A percentile compares a stretch with the other conserved stretches of the same genome.
phyloP scores from a whole-genome alignment of 2,329 filamentous ascomycete species.

The Clarireedia monteithiana region DNA sequence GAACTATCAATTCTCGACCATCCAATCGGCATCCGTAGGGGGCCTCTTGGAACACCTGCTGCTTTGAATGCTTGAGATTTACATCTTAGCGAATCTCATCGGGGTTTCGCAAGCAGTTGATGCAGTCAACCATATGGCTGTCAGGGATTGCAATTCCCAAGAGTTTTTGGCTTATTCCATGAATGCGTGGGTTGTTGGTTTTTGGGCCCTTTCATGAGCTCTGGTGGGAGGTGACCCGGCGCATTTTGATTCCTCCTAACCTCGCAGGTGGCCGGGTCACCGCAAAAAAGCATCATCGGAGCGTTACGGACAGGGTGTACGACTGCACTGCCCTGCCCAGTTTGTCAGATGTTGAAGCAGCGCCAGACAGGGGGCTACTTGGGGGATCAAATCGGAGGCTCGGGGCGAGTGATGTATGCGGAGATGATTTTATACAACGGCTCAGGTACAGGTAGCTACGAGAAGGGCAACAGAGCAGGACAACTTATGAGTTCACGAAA shows the following conservation, averaged over 20 bases:
- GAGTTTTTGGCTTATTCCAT: not conserved
- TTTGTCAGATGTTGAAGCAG: constrained; percentile 1
- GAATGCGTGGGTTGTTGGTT: too few species aligned
- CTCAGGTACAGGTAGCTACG: too few species aligned
- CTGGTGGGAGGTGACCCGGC: too few species aligned
- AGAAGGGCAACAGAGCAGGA: too few species aligned
- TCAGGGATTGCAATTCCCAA: not conserved
- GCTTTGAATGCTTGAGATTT: constrained; percentile 15
- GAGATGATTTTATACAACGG: too few species aligned
- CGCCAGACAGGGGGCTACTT: constrained; percentile 1
- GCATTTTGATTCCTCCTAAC: too few species aligned
- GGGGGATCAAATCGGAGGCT: not conserved
- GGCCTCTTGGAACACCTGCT: constrained; percentile 25
- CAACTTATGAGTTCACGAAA: too few species aligned
- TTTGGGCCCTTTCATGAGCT: too few species aligned
- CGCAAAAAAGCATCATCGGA: not conserved
- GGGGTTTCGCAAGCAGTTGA: not conserved
- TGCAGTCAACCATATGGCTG: too few species aligned
- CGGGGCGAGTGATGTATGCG: too few species aligned
- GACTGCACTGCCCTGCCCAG: not conserved
- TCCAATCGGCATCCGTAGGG: constrained; percentile 17
- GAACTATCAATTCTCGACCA: constrained; percentile 9
- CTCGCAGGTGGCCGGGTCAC: not conserved
- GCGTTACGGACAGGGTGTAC: not conserved
- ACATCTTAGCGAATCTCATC: not conserved